These are phyloP conservation scores for Diutina neorugosa DNA, from an alignment of 1,139 yeast genomes.

Conservation along the genomic window DNA sequence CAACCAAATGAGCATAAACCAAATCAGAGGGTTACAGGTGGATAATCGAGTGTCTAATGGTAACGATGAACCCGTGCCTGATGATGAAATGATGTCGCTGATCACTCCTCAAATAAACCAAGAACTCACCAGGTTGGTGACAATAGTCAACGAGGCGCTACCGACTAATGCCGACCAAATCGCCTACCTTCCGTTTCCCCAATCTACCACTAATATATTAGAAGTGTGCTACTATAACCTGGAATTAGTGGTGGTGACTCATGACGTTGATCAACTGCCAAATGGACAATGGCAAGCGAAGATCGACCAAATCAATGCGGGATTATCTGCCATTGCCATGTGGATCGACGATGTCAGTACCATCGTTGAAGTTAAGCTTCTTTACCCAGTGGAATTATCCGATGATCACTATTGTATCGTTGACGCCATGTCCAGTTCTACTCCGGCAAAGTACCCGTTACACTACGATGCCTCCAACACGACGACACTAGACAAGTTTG, in stretches of 20 bases:
- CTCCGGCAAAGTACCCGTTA: neutral
- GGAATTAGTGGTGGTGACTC: neutral
- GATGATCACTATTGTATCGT: neutral
- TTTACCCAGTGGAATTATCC: neutral
- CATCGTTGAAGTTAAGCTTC: neutral
- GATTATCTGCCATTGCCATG: neutral
- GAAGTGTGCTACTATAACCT: neutral
- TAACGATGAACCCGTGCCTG: neutral
- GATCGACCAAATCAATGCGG: neutral
- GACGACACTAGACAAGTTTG: neutral
- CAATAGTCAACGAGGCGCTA: neutral
- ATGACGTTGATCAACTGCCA: neutral
- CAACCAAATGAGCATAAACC: neutral
- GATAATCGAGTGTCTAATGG: neutral
- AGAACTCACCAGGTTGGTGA: neutral
- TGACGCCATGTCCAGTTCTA: neutral
- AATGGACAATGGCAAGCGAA: neutral
- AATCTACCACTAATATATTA: neutral
- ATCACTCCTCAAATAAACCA: neutral
- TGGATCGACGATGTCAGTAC: neutral
- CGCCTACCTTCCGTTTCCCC: neutral
- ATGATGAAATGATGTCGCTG: neutral
- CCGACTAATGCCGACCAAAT: neutral
- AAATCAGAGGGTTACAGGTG: neutral
- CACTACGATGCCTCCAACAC: neutral